Evolutionary conservation across 1,284 basidiomycete genomes (phyloP), one percentile per base, ranked within the genome.

Genomic region (Puccinia novopanici): DNA sequence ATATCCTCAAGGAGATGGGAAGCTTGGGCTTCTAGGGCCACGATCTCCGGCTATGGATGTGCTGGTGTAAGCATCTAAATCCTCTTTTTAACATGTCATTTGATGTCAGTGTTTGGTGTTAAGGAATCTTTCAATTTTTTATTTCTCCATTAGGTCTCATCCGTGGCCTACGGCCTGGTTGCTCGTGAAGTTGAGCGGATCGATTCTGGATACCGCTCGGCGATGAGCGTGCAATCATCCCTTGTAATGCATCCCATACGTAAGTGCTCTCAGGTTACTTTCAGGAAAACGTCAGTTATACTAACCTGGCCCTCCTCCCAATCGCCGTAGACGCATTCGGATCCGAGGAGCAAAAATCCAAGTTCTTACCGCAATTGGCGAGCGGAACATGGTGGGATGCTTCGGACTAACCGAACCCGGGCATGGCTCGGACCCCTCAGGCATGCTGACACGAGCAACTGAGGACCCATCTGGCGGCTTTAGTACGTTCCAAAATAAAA

Each of bases 391-490:
- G 45, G 87, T 96, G 76, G 96, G 96, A 30, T 96, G 94, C 85
- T 99, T 99, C 85, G 94, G 95, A 24, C 87, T 98, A 52, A 98
- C 95, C 0, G 96, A 98, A 87, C 94, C 96, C 0, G 95, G 98
- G 84, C 95, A 98, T 85, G 96, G 96, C 27, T 95, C 93, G 0
- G 95, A 98, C 84, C 95, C 95, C 24, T 91, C 91, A 22, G 91
- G 91, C 40, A 98, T 99, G 95, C 93, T 96, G 85, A 98, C 95
- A 0, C 91, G 89, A 42, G 96, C 94, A 19, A 91, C 91, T 83
- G 93, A 97, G 86, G 84, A 92, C 78, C 54, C 67, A 48, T 71
- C 67, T 3, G 93, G 93, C 27, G 94, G 94, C 3, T 97, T 92
- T 86, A 87, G 0, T 98, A 95, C 95, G 98, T 98, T 79, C 17